phyloP scores from a whole-genome alignment of 139 green algal species.

The Picochlorum sp. region DNA sequence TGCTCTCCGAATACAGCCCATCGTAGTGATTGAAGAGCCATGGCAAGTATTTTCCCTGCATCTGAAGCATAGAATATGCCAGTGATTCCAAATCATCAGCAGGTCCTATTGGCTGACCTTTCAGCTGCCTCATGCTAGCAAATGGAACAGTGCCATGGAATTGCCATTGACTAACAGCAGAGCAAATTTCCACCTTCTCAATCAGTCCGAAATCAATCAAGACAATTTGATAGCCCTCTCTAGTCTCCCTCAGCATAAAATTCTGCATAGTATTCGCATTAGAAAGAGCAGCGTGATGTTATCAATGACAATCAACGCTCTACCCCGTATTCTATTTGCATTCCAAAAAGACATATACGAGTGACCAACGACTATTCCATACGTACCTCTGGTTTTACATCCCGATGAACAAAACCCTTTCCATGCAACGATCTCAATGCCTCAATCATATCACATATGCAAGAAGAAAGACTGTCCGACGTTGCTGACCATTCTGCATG shows the following conservation, averaged over 20 bases:
- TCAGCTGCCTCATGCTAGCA: slow-evolving; percentile 14
- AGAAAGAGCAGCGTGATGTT: no score
- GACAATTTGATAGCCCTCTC: not conserved
- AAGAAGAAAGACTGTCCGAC: no score
- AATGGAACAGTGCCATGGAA: slow-evolving; percentile 22
- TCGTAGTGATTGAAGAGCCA: not conserved
- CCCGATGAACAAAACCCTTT: slow-evolving; percentile 21
- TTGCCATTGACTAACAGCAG: not conserved
- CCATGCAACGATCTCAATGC: slow-evolving; percentile 24
- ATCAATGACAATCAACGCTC: no score
- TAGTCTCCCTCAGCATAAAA: not conserved
- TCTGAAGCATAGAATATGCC: slow-evolving; percentile 28
- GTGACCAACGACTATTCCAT: not conserved
- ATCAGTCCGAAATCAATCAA: not conserved
- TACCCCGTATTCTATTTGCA: no score
- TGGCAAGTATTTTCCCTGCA: slow-evolving; percentile 8
- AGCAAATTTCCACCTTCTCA: not conserved
- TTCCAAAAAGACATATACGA: not conserved
- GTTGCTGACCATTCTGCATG: no score
- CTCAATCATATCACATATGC: slow-evolving; percentile 8
- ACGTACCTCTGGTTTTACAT: slow-evolving; percentile 29
- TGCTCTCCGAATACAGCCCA: no score
- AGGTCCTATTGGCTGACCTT: not conserved
- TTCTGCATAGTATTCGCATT: not conserved
- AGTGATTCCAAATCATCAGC: slow-evolving; percentile 37